These are phyloP conservation scores for Penicillium lagena DNA, from an alignment of 495 filamentous ascomycete genomes.

Conservation along the genomic window DNA sequence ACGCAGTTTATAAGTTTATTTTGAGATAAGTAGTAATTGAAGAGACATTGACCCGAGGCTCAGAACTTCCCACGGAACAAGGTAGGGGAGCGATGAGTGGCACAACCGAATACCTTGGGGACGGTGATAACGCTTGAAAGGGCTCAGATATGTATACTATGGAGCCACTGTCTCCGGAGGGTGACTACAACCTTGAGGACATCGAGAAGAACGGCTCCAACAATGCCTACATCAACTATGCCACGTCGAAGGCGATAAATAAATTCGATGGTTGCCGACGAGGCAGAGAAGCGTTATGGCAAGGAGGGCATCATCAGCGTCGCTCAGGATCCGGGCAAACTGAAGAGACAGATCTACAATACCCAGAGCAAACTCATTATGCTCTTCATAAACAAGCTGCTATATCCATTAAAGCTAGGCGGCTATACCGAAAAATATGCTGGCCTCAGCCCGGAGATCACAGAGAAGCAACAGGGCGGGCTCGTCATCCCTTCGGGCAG, in stretches of 20 bases:
- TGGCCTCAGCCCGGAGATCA: slow-evolving; percentile 30
- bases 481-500: too few relatives aligned
- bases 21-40: too few relatives aligned
- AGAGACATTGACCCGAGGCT: too few relatives aligned
- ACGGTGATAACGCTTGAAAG: too few relatives aligned
- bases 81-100: too few relatives aligned
- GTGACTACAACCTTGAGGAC: slow-evolving; percentile 17
- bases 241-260: slow-evolving; percentile 32
- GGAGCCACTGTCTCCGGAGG: slow-evolving; percentile 14
- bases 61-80: too few relatives aligned
- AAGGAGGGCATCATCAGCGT: slow-evolving; percentile 29
- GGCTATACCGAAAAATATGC: slow-evolving; percentile 40
- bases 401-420: slow-evolving; percentile 19
- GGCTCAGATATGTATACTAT: too few relatives aligned
- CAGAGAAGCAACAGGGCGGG: background rate
- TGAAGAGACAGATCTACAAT: slow-evolving; percentile 26
- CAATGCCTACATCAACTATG: slow-evolving; percentile 18
- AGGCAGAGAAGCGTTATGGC: slow-evolving; percentile 21
- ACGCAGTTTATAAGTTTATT: too few relatives aligned
- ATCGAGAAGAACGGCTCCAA: slow-evolving; percentile 9
- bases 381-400: slow-evolving; percentile 12
- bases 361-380: slow-evolving; percentile 8
- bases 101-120: too few relatives aligned
- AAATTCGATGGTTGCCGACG: slow-evolving; percentile 27
- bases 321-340: slow-evolving; percentile 32